A percentile compares a stretch with the other conserved stretches of the same genome.
phyloP scores from a whole-genome alignment of 352 stramenopile species.

The Pythium brachiatum region DNA sequence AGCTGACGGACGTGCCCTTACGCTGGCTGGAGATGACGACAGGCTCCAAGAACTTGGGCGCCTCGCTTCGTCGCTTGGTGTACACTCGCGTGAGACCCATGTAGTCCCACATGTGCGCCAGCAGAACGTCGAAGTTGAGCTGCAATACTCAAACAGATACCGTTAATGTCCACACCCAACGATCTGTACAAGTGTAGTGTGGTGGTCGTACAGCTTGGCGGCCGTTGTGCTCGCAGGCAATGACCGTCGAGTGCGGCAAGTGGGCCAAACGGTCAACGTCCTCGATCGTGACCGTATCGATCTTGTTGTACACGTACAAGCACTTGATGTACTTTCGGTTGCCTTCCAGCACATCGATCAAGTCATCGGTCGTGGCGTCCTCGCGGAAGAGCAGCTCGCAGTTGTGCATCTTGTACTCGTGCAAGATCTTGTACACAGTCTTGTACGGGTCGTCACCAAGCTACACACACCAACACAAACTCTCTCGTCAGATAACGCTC shows the following conservation, averaged over 20 bases:
- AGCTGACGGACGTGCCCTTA: constrained; percentile 77
- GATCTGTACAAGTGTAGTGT: too few species aligned
- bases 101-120: constrained; percentile 90
- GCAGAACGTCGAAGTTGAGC: constrained; percentile 95
- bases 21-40: constrained; percentile 84
- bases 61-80: constrained; percentile 85
- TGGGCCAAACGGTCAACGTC: constrained; percentile 97
- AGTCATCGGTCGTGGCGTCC: constrained; percentile 95
- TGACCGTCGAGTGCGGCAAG: constrained; percentile 95
- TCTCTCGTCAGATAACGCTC: not conserved
- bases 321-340: constrained; percentile 99
- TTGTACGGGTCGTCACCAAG: constrained; percentile 86
- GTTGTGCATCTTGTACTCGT: constrained; percentile 98
- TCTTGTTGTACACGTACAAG: constrained; percentile 99
- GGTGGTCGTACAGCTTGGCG: constrained; percentile 54
- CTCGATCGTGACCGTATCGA: constrained; percentile 99
- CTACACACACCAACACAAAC: constrained; percentile 25
- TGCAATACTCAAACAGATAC: constrained; percentile 33
- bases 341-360: constrained; percentile 99
- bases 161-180: too few species aligned
- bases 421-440: constrained; percentile 88
- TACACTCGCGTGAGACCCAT: constrained; percentile 89
- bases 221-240: constrained; percentile 88
- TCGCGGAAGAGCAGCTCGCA: constrained; percentile 97
- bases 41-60: constrained; percentile 71